Evolutionary conservation across 2,329 filamentous ascomycete genomes (phyloP).

Genomic region (Pyrenophora tritici-repentis): DNA sequence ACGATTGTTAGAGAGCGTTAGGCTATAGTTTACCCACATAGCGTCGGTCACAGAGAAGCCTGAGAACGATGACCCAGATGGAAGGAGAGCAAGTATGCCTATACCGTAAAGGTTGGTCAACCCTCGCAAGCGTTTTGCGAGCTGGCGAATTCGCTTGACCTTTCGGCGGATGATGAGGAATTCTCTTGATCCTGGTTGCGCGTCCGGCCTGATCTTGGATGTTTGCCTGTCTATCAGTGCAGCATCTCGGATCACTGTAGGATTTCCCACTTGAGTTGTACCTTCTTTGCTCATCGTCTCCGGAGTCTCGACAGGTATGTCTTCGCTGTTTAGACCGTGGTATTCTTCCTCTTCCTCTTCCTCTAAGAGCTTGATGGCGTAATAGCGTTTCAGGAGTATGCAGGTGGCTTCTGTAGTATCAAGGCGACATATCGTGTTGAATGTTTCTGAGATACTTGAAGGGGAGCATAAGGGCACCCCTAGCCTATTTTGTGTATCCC

Average conservation of each 20-base stretch:
- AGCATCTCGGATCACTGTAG: not conserved
- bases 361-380: not conserved
- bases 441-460: not conserved
- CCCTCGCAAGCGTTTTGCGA: conserved; percentile 2
- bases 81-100: conserved; percentile 6
- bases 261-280: not conserved
- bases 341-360: not conserved
- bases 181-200: not conserved
- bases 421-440: conserved; percentile 4
- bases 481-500: too few species aligned
- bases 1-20: not conserved
- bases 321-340: too few species aligned
- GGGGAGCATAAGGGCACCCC: not conserved
- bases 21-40: conserved; percentile 3
- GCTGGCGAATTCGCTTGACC: conserved; percentile 1
- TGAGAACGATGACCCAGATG: conserved; percentile 8
- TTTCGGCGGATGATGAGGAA: not conserved
- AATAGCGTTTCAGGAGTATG: conserved; percentile 2
- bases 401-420: not conserved
- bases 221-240: not conserved
- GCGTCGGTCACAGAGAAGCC: conserved; percentile 7
- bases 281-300: not conserved
- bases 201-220: not conserved
- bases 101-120: conserved; percentile 5
- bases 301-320: not conserved